Evolutionary conservation across 208 protist genomes (phyloP), one percentile per base, ranked within the genome.

Genomic region (Wallacemonas rigidus): DNA sequence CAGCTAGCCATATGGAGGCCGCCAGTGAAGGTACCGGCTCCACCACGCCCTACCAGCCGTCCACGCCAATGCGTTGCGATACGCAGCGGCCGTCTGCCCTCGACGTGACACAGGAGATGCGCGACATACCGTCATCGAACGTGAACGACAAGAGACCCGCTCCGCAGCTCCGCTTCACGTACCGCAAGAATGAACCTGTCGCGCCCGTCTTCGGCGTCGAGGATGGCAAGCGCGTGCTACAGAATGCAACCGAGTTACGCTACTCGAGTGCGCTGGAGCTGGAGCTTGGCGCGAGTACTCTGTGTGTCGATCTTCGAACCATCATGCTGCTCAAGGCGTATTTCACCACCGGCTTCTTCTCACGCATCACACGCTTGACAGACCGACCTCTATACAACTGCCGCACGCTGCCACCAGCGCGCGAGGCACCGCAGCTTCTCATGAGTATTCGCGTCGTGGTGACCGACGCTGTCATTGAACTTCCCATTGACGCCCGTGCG

Each of bases 321-420:
- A 63, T 95, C 26, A 81, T 91, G 82, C 65, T 88, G 39, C 77
- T 96, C 39, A 87, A 88, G 70, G 72, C 74, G 44, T 95, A 95
- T 79, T 91, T 93, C 71, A 74, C 80, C 14, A 76, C 54, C 0
- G 92, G 92, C 56, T 81, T 93, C 54, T 91, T 94, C 63, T 80
- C 86, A 2, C 77, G 84, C 7, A 57, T 94, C 40, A 72, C 83
- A 2, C 48, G 67, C 3, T 47, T 96, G 14, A 67, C 72, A 3
- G 82, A 82, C 26, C 85, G 92, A 14, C 81, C 92, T 17, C 76
- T 93, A 14, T 96, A 96, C 75, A 91, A 96, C 70, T 84, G 88
- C 6, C 76, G 82, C 17, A 72, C 74, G 14, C 77, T 85, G 55
- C 68, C 81, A 12, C 79, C 80, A 15, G 48, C 76, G n/a, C 71